Base-by-base conservation (phyloP, 129 eudicot species). In the Lactuca sativa region DNA sequence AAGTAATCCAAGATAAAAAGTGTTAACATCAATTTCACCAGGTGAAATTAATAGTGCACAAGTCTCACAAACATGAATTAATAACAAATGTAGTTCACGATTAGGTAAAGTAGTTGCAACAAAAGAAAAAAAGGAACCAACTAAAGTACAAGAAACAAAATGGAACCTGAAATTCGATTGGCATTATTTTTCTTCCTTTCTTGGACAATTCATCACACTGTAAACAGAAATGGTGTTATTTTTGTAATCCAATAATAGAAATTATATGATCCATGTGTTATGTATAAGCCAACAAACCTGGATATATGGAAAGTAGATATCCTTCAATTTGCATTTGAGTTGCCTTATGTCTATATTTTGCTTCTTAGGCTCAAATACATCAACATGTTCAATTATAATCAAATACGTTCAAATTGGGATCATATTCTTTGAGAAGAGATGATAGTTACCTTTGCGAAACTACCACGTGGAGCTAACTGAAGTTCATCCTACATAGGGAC, bases 301-400 rank as follows among this genome's bases (percentile, higher is more conserved):
- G 53, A 91, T 91, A 71, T 91, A 91, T 0, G 97, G 97, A 60
- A 88, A 91, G 67, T 91, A 91, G 3, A 91, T 88, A 68, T 91
- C 97, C 62, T 86, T 91, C 54, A 91, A 58, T 72, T 61, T 86
- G 84, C 90, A 84, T 56, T 74, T 77, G 5, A 91, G 86, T 17
- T 61, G 84, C 10, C 48, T 56, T 38, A 80, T 56, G 64, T 78
- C 66, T 57, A 69, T 43, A 33, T 47, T 61, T 64, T 40, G 71
- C 84, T 75, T 73, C 67, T 82, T 88, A 6, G 83, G 90, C 43
- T 84, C 80, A 67, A 72, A 83, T 56, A 91, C 80, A 18, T 83
- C 93, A 67, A 91, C 87, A 93, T 91, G 86, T 32, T 43, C 43
- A 71, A 40, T 25, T 67, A 25, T 9, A 41, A 56, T 5, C 56